A percentile compares a stretch with the other conserved stretches of the same genome.
Conservation (phyloP, 2,329 filamentous ascomycete species). For the Colletotrichum neosansevieriae region DNA sequence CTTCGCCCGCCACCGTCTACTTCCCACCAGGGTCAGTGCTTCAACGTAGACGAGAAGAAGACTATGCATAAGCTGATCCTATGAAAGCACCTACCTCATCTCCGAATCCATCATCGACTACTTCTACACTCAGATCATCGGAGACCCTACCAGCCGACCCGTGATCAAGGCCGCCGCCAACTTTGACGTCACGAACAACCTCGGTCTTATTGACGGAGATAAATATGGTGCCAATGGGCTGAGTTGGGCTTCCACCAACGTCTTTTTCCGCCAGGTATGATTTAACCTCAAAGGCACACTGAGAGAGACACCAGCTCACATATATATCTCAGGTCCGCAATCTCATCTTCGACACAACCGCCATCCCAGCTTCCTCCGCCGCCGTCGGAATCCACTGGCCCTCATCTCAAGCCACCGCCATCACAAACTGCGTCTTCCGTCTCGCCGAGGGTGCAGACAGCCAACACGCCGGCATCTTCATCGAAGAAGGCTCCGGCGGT, state of each 20-base stretch:
- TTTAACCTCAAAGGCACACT: background rate
- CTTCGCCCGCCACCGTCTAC: conserved; percentile 53
- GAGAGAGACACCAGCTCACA: background rate
- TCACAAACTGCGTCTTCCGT: conserved; percentile 69
- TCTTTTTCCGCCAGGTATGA: conserved; percentile 67
- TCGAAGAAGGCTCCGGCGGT: conserved; percentile 74
- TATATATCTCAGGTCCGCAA: conserved; percentile 53
- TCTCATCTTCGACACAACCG: conserved; percentile 67
- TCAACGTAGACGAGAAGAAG: rapidly evolving
- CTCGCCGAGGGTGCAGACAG: conserved; percentile 61
- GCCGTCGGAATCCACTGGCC: conserved; percentile 75
- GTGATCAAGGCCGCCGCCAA: conserved; percentile 64
- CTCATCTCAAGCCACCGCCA: conserved; percentile 71
- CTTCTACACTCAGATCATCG: conserved; percentile 85
- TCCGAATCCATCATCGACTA: conserved; percentile 77
- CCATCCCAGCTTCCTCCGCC: conserved; percentile 57
- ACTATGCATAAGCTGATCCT: background rate
- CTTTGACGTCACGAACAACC: conserved; percentile 55
- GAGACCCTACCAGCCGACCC: conserved; percentile 72
- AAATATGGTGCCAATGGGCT: conserved; percentile 55
- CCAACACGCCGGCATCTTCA: conserved; percentile 69
- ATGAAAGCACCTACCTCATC: conserved; percentile 72
- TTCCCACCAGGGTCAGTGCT: conserved; percentile 51
- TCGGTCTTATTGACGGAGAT: conserved; percentile 62
- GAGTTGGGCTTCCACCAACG: conserved; percentile 68